Conservation (phyloP, 2,329 filamentous ascomycete species). For the Zasmidium cellare region DNA sequence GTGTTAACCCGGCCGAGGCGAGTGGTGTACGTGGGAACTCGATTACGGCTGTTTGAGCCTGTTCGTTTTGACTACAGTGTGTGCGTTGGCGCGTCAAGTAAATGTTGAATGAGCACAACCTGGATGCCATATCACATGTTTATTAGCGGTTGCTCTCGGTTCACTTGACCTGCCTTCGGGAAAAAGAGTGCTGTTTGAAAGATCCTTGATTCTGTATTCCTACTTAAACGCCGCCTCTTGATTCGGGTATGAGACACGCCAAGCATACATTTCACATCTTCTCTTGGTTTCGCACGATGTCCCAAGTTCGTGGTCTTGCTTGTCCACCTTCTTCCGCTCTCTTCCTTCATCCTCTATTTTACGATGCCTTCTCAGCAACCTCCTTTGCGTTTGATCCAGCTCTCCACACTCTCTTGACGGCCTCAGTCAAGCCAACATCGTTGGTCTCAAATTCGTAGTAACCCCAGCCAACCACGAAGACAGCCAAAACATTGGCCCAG, state of each 20-base stretch:
- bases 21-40: slow-evolving; percentile 14
- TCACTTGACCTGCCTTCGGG: too few relatives aligned
- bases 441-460: slow-evolving; percentile 99
- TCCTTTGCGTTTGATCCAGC: slow-evolving; percentile 48
- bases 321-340: not conserved
- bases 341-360: slow-evolving; percentile 5
- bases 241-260: too few relatives aligned
- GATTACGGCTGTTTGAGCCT: not conserved
- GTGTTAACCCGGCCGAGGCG: slow-evolving; percentile 5
- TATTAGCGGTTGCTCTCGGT: too few relatives aligned
- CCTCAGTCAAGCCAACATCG: slow-evolving; percentile 91
- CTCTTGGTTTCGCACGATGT: too few relatives aligned
- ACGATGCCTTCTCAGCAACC: slow-evolving; percentile 16
- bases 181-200: too few relatives aligned
- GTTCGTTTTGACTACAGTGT: too few relatives aligned
- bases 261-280: not conserved
- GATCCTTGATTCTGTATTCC: too few relatives aligned
- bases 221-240: too few relatives aligned
- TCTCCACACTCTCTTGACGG: slow-evolving; percentile 84
- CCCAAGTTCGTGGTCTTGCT: too few relatives aligned
- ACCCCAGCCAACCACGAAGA: slow-evolving; percentile 78
- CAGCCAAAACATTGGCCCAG: slow-evolving; percentile 78
- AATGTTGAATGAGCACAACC: too few relatives aligned
- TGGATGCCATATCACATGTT: too few relatives aligned
- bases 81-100: too few relatives aligned